Conservation (phyloP, 345 rosid species). For the Turnera subulata region DNA sequence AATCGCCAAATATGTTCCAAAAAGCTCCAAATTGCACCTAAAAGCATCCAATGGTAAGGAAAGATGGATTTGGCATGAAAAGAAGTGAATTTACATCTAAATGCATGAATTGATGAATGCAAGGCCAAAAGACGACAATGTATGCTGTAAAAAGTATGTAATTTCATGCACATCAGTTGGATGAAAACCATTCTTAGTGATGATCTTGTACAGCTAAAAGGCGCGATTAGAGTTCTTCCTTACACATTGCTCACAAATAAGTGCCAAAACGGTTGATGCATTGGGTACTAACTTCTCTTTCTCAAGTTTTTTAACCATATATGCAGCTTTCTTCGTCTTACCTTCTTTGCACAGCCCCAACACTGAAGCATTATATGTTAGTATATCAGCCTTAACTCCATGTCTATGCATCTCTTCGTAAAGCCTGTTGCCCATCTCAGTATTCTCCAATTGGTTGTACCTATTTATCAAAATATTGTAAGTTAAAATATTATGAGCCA, state of each 20-base stretch:
- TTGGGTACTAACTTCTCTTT: slow-evolving; percentile 64
- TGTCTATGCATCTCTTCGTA: slow-evolving; percentile 60
- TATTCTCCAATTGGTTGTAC: slow-evolving; percentile 44
- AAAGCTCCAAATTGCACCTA: too few relatives aligned
- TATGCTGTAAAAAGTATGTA: too few relatives aligned
- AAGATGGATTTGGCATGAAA: too few relatives aligned
- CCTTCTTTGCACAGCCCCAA: slow-evolving; percentile 79
- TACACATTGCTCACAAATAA: slow-evolving; percentile 70
- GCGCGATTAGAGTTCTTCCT: slow-evolving; percentile 65
- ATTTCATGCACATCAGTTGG: too few relatives aligned
- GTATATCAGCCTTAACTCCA: slow-evolving; percentile 55
- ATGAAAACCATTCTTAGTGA: slow-evolving; percentile 62
- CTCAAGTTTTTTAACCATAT: slow-evolving; percentile 65
- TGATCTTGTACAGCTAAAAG: slow-evolving; percentile 61
- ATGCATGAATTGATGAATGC: too few relatives aligned
- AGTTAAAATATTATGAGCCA: slow-evolving; percentile 56
- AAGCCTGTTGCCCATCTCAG: slow-evolving; percentile 56
- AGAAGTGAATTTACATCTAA: too few relatives aligned
- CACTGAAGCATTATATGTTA: slow-evolving; percentile 77
- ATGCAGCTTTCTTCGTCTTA: slow-evolving; percentile 89
- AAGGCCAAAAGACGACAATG: too few relatives aligned
- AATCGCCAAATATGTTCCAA: too few relatives aligned
- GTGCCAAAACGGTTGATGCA: slow-evolving; percentile 70
- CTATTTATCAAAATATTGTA: slow-evolving; percentile 76
- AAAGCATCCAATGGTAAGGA: too few relatives aligned